Evolutionary conservation across 1,284 basidiomycete species (phyloP), one percentile per base, ranked within the genome.

Genomic region (Ceratobasidium sp.): DNA sequence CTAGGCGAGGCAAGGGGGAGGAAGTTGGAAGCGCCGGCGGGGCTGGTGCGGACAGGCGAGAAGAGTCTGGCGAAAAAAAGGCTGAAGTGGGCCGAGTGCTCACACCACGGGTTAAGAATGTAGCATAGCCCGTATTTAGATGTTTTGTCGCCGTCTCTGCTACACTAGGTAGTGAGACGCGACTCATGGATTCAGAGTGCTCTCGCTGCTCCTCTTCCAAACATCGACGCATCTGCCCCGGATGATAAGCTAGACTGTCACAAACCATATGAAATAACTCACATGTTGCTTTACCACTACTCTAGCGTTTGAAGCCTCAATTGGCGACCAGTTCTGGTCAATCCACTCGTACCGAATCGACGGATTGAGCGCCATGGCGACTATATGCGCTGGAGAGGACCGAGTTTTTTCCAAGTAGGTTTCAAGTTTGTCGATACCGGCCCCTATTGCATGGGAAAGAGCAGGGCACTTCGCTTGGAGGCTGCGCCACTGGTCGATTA

Each of bases 281-380:
- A 71, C 74, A 65, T 52, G 40, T 17, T 42, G n/a, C 23, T 61
- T 33, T 13, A 76, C 54, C 23, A 61, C 40, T 23, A 33, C 44
- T n/a, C 52, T 20, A 10, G 71, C 44, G 13, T 50, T 69, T 7
- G 20, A 7, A 44, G 50, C 61, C 20, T 78, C 74, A 10, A 7
- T 46, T 2, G 40, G 13, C 2, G 46, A 38, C 78, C 78, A 78
- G 20, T 78, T 67, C 26, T 68, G 38, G 13, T 76, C 61, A 26
- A 78, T 78, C 71, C 74, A 78, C 12, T 48, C 26, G n/a, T 59
- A 57, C 20, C 61, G 23, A 5, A 57, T 59, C 3, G 74, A 38
- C n/a, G 78, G 78, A 69, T 78, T 78, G 33, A 78, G 74, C 1
- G 59, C 68, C 52, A 80, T 78, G 5, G 79, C 70, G 20, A 80